Evolutionary conservation across 2,329 filamentous ascomycete genomes (phyloP), one percentile per base, ranked within the genome.

Genomic region (Passalora sequoiae): DNA sequence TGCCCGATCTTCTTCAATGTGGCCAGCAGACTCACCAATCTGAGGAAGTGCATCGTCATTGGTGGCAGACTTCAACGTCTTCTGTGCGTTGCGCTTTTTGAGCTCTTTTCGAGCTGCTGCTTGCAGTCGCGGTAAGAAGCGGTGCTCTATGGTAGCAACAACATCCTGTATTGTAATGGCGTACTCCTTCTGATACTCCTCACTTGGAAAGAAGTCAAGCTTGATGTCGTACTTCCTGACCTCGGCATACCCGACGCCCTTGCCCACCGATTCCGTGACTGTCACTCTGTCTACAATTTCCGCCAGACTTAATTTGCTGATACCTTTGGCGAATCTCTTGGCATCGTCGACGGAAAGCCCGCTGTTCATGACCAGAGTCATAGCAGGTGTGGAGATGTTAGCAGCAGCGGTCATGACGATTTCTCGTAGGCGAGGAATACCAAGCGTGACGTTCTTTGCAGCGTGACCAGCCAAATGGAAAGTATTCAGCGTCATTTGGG

Each of bases 401-500:
- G 82, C 78, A 62, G 86, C 92, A 19, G 92, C 92, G 37, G 92
- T 97, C 92, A 98, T 98, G 54, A 98, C 78, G 58, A 98, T 96
- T 76, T 98, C 92, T 70, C 92, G 79, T 15, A 98, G 77, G 69
- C 92, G 88, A 46, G 92, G 92, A 62, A 98, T 97, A 86, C 92
- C 92, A 15, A 96, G 78, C 1, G 92, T 98, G 62, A 98, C 94
- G 77, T 98, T 98, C 75, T 96, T 97, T 21, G 92, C 84, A 15
- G 92, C 89, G 73, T 97, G 91, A 61, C 92, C 92, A 66, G 92
- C 92, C 78, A 98, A 86, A 77, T 98, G 92, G 79, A 98, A 98
- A 20, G 94, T 98, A 70, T 98, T 98, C 43, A 98, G 73, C 6
- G 94, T 98, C 94, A 98, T 98, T 66, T 98, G 92, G 8, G 92